These are phyloP conservation scores for Agaricus subrufescens DNA, from an alignment of 768 basidiomycete genomes.

Conservation along the genomic window DNA sequence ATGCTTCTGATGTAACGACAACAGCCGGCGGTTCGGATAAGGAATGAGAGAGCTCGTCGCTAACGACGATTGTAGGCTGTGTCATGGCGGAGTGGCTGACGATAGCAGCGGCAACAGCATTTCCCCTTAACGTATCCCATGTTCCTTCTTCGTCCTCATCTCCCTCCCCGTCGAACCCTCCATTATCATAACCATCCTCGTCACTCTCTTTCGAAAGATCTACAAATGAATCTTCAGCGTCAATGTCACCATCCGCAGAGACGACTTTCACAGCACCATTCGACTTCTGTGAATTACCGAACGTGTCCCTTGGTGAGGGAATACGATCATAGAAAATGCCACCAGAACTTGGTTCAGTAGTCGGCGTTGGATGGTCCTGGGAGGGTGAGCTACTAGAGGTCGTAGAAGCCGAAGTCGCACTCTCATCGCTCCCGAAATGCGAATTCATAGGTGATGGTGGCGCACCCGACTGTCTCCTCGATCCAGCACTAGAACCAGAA, in stretches of 20 bases:
- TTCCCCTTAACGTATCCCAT: conserved; percentile 13
- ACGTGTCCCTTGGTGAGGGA: conserved; percentile 29
- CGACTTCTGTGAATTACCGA: conserved; percentile 26
- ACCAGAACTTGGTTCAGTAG: conserved; percentile 17
- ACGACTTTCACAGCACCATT: conserved; percentile 4
- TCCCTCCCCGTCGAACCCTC: conserved; percentile 13
- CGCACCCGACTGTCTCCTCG: conserved; percentile 14
- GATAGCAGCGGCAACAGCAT: conserved; percentile 21
- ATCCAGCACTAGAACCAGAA: neutral
- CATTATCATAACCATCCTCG: conserved; percentile 17
- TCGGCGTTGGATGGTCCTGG: conserved; percentile 36
- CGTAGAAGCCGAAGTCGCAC: conserved; percentile 35
- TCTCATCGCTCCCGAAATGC: conserved; percentile 41
- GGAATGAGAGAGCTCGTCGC: conserved; percentile 13
- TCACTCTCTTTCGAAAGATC: conserved; percentile 11
- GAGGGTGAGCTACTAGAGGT: conserved; percentile 34
- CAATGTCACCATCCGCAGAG: neutral
- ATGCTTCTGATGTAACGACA: conserved; percentile 19
- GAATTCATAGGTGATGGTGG: conserved; percentile 46
- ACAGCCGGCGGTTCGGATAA: conserved; percentile 11
- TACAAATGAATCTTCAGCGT: neutral
- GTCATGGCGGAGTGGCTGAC: conserved; percentile 18
- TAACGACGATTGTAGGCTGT: conserved; percentile 32
- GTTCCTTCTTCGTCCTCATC: conserved; percentile 18
- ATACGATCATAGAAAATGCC: conserved; percentile 15